Conservation (phyloP, 805 yeast species). For the Candida nitratophila region DNA sequence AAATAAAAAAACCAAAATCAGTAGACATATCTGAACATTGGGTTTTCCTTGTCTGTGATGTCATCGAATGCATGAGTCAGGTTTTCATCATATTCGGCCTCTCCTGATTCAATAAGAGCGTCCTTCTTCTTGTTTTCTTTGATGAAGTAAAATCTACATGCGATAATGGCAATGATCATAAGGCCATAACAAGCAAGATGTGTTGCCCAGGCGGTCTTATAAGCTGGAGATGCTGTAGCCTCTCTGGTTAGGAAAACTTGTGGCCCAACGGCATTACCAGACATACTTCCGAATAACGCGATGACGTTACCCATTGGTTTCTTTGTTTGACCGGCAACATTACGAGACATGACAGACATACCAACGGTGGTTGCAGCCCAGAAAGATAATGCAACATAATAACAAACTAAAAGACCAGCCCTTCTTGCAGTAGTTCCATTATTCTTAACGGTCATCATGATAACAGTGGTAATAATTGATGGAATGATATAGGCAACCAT, state of each 20-base stretch:
- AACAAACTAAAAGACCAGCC: conserved; percentile 23
- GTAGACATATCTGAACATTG: conserved; percentile 12
- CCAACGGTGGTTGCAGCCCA: conserved; percentile 17
- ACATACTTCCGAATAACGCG: conserved; percentile 17
- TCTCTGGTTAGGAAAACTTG: conserved; percentile 20
- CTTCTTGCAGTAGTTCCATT: conserved; percentile 11
- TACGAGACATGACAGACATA: conserved; percentile 7
- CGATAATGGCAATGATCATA: not conserved
- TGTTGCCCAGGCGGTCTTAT: conserved; percentile 11
- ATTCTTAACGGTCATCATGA: conserved; percentile 16
- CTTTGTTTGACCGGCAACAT: conserved; percentile 26
- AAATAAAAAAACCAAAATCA: too few relatives aligned
- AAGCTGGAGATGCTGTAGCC: conserved; percentile 14
- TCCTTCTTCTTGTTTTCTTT: conserved; percentile 14
- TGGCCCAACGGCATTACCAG: conserved; percentile 19
- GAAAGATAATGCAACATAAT: conserved; percentile 21
- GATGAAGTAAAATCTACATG: conserved; percentile 6
- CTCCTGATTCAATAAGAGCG: not conserved
- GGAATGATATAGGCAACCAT: conserved; percentile 22
- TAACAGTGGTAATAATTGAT: conserved; percentile 25
- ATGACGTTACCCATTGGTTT: conserved; percentile 15
- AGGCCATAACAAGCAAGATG: conserved; percentile 4
- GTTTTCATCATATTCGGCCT: conserved; percentile 3
- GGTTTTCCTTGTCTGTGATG: conserved; percentile 19
- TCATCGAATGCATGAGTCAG: conserved; percentile 22